Percentiles rank a stretch among this genome's conserved stretches.
Conservation (phyloP, 1,139 yeast species). For the Taphrina pruni region DNA sequence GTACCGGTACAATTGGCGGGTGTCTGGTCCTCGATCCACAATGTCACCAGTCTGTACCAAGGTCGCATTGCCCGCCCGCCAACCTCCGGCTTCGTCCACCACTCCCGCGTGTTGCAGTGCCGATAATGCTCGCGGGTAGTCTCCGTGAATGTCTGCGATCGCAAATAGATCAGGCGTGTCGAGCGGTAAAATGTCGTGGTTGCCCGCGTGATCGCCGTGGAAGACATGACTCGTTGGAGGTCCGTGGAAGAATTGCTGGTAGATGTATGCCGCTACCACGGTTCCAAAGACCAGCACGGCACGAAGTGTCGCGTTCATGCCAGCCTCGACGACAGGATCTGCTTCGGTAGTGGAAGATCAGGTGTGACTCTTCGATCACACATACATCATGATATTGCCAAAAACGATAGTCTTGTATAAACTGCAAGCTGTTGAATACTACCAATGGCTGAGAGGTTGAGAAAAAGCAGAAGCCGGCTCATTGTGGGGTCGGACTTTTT, state of each 20-base stretch:
- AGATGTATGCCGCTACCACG: constrained; percentile 19
- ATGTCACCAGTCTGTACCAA: constrained; percentile 43
- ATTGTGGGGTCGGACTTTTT: neutral
- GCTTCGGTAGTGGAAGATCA: too few relatives aligned
- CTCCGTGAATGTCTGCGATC: constrained; percentile 43
- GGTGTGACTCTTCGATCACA: too few relatives aligned
- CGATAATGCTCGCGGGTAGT: constrained; percentile 37
- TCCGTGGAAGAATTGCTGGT: constrained; percentile 20
- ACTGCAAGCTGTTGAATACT: too few relatives aligned
- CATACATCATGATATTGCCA: too few relatives aligned
- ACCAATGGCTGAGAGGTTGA: too few relatives aligned
- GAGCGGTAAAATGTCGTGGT: constrained; percentile 1
- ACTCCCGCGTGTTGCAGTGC: constrained; percentile 39
- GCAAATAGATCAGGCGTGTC: constrained; percentile 35
- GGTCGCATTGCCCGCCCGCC: constrained; percentile 38
- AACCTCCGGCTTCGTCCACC: constrained; percentile 22
- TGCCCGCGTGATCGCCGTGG: too few relatives aligned
- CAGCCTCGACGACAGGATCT: neutral
- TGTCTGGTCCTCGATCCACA: constrained; percentile 43
- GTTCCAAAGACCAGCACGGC: constrained; percentile 16
- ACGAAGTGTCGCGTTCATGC: constrained; percentile 16
- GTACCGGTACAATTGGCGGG: constrained; percentile 35
- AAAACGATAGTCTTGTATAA: too few relatives aligned
- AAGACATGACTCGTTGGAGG: neutral
- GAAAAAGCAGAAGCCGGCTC: too few relatives aligned